Conservation (phyloP, 352 stramenopile species). For the Thalassiosira ordinaria region DNA sequence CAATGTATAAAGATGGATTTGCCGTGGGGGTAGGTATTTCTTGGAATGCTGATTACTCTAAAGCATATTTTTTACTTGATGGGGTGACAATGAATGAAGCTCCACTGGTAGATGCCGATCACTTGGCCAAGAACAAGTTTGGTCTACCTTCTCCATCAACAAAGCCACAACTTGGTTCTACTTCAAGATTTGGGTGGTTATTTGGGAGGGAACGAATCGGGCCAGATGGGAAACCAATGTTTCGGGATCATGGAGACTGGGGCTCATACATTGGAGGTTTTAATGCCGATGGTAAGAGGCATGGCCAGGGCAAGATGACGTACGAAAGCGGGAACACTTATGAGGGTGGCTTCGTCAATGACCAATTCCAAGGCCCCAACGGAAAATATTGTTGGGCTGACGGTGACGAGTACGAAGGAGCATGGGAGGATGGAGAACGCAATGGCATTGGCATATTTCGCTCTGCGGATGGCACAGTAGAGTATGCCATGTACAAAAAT, state of each 20-base stretch:
- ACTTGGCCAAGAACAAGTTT: slow-evolving; percentile 46
- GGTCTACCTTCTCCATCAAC: slow-evolving; percentile 18
- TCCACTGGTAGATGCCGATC: slow-evolving; percentile 20
- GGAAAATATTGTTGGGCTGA: slow-evolving; percentile 36
- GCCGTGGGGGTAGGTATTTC: slow-evolving; percentile 34
- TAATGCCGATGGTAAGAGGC: slow-evolving; percentile 24
- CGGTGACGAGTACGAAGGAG: slow-evolving; percentile 33
- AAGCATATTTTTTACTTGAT: slow-evolving; percentile 31
- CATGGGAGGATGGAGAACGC: slow-evolving; percentile 38
- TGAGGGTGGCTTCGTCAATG: slow-evolving; percentile 35
- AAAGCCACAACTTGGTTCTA: slow-evolving; percentile 17
- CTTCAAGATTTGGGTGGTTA: slow-evolving; percentile 16
- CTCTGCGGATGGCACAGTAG: slow-evolving; percentile 18
- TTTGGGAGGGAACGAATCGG: slow-evolving; percentile 17
- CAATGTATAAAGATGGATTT: slow-evolving; percentile 35
- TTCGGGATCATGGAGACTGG: slow-evolving; percentile 47
- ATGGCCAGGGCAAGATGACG: slow-evolving; percentile 47
- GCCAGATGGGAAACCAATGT: slow-evolving; percentile 40
- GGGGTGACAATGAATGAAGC: slow-evolving; percentile 39
- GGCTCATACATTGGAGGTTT: slow-evolving; percentile 34
- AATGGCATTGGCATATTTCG: slow-evolving; percentile 36
- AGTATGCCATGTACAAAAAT: slow-evolving; percentile 30
- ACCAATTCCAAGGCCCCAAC: slow-evolving; percentile 35
- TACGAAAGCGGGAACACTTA: slow-evolving; percentile 35
- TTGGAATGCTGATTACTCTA: slow-evolving; percentile 37